Evolutionary conservation across 2,329 filamentous ascomycete species (phyloP).

Genomic region (Diatrype stigma): DNA sequence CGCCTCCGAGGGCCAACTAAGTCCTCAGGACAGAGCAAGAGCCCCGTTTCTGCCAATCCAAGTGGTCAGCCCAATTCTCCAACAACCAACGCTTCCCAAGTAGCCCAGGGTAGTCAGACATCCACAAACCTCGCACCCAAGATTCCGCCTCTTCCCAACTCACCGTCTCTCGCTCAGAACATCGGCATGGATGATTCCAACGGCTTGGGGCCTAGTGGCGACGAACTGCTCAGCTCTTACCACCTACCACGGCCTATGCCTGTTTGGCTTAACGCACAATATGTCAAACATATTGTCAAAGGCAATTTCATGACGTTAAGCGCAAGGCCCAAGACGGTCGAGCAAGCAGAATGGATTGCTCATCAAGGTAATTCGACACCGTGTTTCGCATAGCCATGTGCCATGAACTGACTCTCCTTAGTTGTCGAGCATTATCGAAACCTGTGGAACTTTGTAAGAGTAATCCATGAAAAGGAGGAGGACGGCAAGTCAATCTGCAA

Average conservation of each 20-base stretch:
- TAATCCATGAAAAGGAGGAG: constrained; percentile 82
- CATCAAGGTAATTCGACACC: constrained; percentile 68
- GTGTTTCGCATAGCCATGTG: not conserved
- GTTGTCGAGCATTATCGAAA: constrained; percentile 91
- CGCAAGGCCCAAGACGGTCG: constrained; percentile 86
- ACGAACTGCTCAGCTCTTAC: constrained; percentile 55
- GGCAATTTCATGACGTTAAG: constrained; percentile 97
- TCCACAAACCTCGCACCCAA: constrained; percentile 51
- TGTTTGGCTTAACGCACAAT: constrained; percentile 69
- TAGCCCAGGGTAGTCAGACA: constrained; percentile 41
- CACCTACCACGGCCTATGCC: constrained; percentile 65
- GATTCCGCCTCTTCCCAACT: constrained; percentile 58
- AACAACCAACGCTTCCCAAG: constrained; percentile 27
- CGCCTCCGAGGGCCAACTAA: constrained; percentile 53
- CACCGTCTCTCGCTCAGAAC: constrained; percentile 60
- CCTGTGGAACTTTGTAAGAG: constrained; percentile 82
- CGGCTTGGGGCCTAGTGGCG: constrained; percentile 41
- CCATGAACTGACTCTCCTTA: constrained; percentile 32
- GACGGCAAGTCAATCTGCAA: constrained; percentile 80
- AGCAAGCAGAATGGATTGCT: constrained; percentile 92
- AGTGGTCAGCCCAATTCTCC: constrained; percentile 46
- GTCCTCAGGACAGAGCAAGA: constrained; percentile 48
- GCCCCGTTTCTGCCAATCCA: constrained; percentile 42
- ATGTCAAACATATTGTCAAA: constrained; percentile 85
- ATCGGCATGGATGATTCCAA: constrained; percentile 64